Evolutionary conservation across 345 rosid species (phyloP).

Genomic region (Alliaria petiolata): DNA sequence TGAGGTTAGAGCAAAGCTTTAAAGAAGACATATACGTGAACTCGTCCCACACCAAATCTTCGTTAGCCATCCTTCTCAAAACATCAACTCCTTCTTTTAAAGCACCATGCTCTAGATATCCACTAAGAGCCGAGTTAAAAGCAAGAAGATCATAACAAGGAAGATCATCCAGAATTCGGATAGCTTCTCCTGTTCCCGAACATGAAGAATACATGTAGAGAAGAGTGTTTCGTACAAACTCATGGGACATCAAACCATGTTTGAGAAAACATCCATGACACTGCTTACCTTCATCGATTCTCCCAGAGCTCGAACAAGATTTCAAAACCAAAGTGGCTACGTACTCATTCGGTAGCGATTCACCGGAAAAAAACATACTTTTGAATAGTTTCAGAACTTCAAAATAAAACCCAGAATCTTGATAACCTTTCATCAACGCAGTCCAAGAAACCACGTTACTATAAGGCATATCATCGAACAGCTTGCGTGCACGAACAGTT

Average conservation of each 20-base stretch:
- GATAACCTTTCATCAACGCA: constrained; percentile 71
- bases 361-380: constrained; percentile 40
- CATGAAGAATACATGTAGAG: constrained; percentile 51
- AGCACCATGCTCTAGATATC: constrained; percentile 49
- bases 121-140: constrained; percentile 57
- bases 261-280: constrained; percentile 64
- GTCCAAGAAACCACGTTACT: constrained; percentile 71
- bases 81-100: constrained; percentile 47
- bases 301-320: constrained; percentile 47
- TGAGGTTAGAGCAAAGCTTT: constrained; percentile 49
- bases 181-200: constrained; percentile 40
- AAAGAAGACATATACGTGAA: constrained; percentile 51
- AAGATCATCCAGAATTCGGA: constrained; percentile 38
- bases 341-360: constrained; percentile 54
- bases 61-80: constrained; percentile 41
- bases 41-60: constrained; percentile 46
- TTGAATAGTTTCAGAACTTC: constrained; percentile 57
- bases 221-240: constrained; percentile 58
- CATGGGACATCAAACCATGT: constrained; percentile 55
- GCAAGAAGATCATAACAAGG: constrained; percentile 45
- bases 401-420: constrained; percentile 39
- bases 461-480: constrained; percentile 58
- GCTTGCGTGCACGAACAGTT: constrained; percentile 39
- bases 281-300: constrained; percentile 55
- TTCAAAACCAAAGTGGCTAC: constrained; percentile 51